Percentiles rank a stretch among this genome's conserved stretches.
phyloP scores from a whole-genome alignment of 1,284 basidiomycete species.

The Ganoderma sinense region DNA sequence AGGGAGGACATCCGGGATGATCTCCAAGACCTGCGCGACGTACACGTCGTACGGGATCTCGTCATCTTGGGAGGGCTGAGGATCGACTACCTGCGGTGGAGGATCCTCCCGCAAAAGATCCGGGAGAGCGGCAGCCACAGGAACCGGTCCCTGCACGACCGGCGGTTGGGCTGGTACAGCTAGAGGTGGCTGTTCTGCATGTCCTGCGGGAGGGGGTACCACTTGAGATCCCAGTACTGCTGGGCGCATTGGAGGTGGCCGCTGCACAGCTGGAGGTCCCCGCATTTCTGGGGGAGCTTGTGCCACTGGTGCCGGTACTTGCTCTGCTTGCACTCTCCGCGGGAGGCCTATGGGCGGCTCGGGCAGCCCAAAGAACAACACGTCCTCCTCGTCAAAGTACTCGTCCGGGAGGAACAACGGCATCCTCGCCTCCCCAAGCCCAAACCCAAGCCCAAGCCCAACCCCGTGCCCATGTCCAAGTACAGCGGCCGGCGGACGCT shows the following conservation, averaged over 20 bases:
- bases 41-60: constrained; percentile 27
- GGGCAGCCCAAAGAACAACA: neutral
- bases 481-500: neutral
- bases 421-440: neutral
- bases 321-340: too few relatives aligned
- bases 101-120: neutral
- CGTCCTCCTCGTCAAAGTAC: neutral
- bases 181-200: neutral
- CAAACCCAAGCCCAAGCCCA: too few relatives aligned
- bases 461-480: neutral
- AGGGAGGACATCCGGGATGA: constrained; percentile 72
- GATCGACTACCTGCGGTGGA: neutral
- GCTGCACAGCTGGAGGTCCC: neutral
- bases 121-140: neutral
- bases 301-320: too few relatives aligned
- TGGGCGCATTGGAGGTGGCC: neutral
- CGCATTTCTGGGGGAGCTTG: too few relatives aligned
- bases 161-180: neutral
- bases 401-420: constrained; percentile 23
- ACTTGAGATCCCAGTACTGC: too few relatives aligned
- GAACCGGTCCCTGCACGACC: neutral
- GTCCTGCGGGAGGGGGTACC: too few relatives aligned
- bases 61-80: constrained; percentile 1
- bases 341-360: neutral
- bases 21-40: constrained; percentile 64